Evolutionary conservation across 768 basidiomycete species (phyloP).

Genomic region (Chalciporus chontae): DNA sequence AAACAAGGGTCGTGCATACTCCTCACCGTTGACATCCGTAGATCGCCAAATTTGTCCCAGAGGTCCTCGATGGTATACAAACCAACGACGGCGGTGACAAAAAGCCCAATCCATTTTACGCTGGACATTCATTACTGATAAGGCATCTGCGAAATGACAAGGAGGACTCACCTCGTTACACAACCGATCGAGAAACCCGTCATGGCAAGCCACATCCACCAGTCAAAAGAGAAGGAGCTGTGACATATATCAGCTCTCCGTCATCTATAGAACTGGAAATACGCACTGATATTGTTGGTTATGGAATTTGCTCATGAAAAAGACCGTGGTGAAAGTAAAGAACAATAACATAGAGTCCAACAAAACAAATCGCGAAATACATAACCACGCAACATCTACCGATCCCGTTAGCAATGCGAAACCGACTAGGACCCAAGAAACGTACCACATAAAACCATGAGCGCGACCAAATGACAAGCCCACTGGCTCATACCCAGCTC

Average conservation of each 20-base stretch:
- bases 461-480: constrained; percentile 86
- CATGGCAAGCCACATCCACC: constrained; percentile 95
- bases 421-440: not conserved
- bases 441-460: constrained; percentile 90
- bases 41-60: constrained; percentile 97
- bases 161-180: constrained; percentile 69
- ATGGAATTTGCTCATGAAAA: constrained; percentile 93
- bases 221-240: constrained; percentile 92
- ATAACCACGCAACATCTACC: constrained; percentile 94
- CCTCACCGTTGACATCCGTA: constrained; percentile 85
- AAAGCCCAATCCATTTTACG: constrained; percentile 94
- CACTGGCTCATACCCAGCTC: constrained; percentile 89
- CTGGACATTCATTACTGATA: constrained; percentile 36
- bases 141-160: not conserved
- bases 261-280: not conserved
- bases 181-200: constrained; percentile 95
- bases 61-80: constrained; percentile 96
- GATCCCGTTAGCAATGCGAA: not conserved
- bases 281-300: constrained; percentile 92
- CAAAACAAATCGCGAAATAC: constrained; percentile 95
- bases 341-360: constrained; percentile 98
- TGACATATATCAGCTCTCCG: not conserved
- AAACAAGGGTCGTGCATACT: constrained; percentile 1
- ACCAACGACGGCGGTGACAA: constrained; percentile 92
- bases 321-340: constrained; percentile 97